Percentiles rank a stretch among this genome's conserved stretches.
Conservation (phyloP, 768 basidiomycete species). For the Hygrophorus pudorinus region DNA sequence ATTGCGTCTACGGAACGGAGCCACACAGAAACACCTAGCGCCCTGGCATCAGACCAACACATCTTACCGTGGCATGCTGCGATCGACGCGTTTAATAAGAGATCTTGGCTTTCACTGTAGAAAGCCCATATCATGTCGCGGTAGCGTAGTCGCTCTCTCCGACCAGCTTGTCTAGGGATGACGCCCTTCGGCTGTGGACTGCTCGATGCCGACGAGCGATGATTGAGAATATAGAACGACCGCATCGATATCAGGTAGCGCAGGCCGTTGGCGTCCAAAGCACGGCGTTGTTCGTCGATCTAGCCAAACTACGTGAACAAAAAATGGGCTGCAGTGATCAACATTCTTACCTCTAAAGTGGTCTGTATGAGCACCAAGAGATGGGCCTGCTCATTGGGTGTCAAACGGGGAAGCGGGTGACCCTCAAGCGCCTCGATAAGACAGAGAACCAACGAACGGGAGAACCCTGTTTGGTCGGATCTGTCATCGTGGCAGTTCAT, state of each 20-base stretch:
- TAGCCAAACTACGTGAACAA: constrained; percentile 18
- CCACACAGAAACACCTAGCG: constrained; percentile 85
- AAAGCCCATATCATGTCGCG: constrained; percentile 97
- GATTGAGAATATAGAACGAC: constrained; percentile 80
- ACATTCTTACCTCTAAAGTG: constrained; percentile 58
- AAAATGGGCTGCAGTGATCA: neutral
- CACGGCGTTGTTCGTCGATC: constrained; percentile 86
- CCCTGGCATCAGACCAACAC: constrained; percentile 81
- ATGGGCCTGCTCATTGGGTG: constrained; percentile 73
- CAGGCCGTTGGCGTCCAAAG: constrained; percentile 85
- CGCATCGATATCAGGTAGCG: constrained; percentile 91
- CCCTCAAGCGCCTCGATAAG: constrained; percentile 59
- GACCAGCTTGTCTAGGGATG: constrained; percentile 37
- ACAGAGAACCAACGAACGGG: constrained; percentile 44
- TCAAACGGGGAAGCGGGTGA: constrained; percentile 57
- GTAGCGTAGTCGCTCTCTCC: constrained; percentile 74
- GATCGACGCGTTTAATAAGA: constrained; percentile 63
- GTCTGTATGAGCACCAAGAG: constrained; percentile 80
- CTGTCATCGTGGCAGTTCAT: constrained; percentile 20
- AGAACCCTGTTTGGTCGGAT: constrained; percentile 47
- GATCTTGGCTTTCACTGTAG: constrained; percentile 88
- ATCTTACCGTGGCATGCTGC: constrained; percentile 76
- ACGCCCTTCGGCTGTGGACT: constrained; percentile 34
- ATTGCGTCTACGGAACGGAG: constrained; percentile 66
- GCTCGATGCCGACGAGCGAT: constrained; percentile 41